Base-by-base conservation (phyloP, 805 yeast genomes). In the Suhomyces sp. region DNA sequence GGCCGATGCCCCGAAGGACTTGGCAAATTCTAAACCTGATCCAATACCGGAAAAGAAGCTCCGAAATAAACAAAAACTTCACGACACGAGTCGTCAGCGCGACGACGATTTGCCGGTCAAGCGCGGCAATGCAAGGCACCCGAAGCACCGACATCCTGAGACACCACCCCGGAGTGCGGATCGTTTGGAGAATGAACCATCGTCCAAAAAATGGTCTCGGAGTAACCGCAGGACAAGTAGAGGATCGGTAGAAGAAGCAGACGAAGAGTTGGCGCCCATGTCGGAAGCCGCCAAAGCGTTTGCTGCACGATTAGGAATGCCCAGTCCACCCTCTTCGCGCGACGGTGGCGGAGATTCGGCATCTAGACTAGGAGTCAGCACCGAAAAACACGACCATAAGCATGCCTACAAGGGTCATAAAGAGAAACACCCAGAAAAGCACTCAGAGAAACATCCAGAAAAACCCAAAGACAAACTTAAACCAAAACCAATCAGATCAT, bases 251-350 rank as follows among this genome's bases (percentile, higher is more conserved):
- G 35, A 40, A 10, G 33, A 20, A 5, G n/a, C n/a, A n/a, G 33
- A 43, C 22, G 37, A 25, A 20, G 20, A 9, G 27, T 25, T 31
- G 27, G 17, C 57, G 1, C 68, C 69, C 3, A 62, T 69, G 71
- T 56, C 68, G 0, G 61, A 58, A 1, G 75, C 75, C 2, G 76
- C 66, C 2, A 56, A 54, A 50, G 58, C 67, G 10, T 60, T 72
- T 48, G 76, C 76, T 3, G 61, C 68, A 3, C 61, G 75, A 31
- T 46, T 70, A 25, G 62, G 64, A 15, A 46, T 47, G 40, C 49
- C 56, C 19, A 21, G 43, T 43, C 37, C 47, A 29, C 25, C 44
- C 2, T 31, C 47, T 7, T 17, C 44, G 45, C 39, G 43, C 39
- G 20, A 39, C 17, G 27, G 43, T 33, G 20, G 33, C 17, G 27